Evolutionary conservation across 2,329 filamentous ascomycete species (phyloP).

Genomic region (Calonectria leucothoes): DNA sequence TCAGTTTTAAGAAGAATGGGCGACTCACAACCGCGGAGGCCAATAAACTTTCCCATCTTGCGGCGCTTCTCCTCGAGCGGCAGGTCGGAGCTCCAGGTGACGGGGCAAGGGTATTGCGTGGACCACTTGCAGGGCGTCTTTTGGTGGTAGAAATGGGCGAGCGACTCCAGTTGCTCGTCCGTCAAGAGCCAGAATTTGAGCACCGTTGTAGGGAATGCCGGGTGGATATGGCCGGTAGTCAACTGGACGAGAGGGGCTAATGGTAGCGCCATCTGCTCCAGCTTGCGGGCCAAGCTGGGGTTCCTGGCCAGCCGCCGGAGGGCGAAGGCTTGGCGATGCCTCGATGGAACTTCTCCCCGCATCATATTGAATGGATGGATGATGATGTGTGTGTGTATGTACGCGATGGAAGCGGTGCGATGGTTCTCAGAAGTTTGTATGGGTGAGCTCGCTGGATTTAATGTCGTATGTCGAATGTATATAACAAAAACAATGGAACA

Average conservation of each 20-base stretch:
- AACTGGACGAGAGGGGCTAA: constrained; percentile 76
- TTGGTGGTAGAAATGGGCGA: constrained; percentile 82
- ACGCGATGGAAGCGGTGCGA: background rate
- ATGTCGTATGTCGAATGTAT: background rate
- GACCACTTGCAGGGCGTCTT: constrained; percentile 66
- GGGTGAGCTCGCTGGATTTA: background rate
- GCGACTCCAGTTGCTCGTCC: constrained; percentile 74
- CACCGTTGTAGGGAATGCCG: constrained; percentile 73
- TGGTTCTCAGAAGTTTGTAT: background rate
- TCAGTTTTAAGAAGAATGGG: constrained; percentile 55
- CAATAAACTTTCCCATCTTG: constrained; percentile 80
- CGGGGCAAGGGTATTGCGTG: constrained; percentile 73
- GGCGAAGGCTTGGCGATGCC: constrained; percentile 45
- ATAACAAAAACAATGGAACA: background rate
- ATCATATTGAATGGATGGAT: constrained; percentile 44
- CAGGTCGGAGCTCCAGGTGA: constrained; percentile 68
- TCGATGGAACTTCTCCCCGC: constrained; percentile 46
- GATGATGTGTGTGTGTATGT: too few relatives aligned
- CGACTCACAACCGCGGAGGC: constrained; percentile 68
- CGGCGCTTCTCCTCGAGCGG: constrained; percentile 75
- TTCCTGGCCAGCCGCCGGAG: constrained; percentile 54
- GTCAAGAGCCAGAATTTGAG: constrained; percentile 81
- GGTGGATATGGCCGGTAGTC: constrained; percentile 70
- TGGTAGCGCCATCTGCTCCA: constrained; percentile 72
- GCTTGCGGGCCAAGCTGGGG: constrained; percentile 68